Evolutionary conservation across 257 asterid species (phyloP).

Genomic region (Gardenia jasminoides): DNA sequence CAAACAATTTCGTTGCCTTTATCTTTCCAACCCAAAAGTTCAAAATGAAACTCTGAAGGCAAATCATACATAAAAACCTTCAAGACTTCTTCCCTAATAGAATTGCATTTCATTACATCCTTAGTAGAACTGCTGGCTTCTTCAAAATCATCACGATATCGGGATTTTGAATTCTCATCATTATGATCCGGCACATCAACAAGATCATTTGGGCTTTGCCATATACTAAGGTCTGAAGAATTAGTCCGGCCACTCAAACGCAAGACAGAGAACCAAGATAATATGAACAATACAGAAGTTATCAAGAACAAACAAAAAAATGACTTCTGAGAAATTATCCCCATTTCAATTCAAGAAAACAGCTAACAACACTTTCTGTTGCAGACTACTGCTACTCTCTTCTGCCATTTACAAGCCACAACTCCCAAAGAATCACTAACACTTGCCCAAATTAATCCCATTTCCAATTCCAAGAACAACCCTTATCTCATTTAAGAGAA

Average conservation of each 20-base stretch:
- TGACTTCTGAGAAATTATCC: conserved; percentile 40
- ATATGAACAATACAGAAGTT: conserved; percentile 53
- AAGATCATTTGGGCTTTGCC: conserved; percentile 48
- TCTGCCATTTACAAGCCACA: not conserved
- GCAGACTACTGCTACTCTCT: not conserved
- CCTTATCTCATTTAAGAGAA: not conserved
- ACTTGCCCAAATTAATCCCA: not conserved
- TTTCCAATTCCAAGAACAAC: not conserved
- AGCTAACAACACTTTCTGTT: not conserved
- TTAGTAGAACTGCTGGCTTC: conserved; percentile 13
- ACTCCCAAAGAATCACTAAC: not conserved
- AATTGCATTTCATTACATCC: conserved; percentile 29
- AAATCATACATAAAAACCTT: conserved; percentile 88
- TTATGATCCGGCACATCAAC: conserved; percentile 24
- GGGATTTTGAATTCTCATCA: conserved; percentile 19
- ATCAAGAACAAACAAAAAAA: conserved; percentile 61
- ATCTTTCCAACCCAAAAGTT: conserved; percentile 65
- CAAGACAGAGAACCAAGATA: conserved; percentile 71
- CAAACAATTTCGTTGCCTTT: conserved; percentile 48
- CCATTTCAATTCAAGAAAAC: conserved; percentile 14
- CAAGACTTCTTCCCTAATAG: conserved; percentile 37
- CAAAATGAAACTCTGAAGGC: conserved; percentile 81
- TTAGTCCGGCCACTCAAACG: conserved; percentile 50
- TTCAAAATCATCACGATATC: conserved; percentile 1
- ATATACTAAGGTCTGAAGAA: conserved; percentile 39